A percentile compares a stretch with the other conserved stretches of the same genome.
Conservation (phyloP, 768 basidiomycete species). For the Mycena capillaripes region DNA sequence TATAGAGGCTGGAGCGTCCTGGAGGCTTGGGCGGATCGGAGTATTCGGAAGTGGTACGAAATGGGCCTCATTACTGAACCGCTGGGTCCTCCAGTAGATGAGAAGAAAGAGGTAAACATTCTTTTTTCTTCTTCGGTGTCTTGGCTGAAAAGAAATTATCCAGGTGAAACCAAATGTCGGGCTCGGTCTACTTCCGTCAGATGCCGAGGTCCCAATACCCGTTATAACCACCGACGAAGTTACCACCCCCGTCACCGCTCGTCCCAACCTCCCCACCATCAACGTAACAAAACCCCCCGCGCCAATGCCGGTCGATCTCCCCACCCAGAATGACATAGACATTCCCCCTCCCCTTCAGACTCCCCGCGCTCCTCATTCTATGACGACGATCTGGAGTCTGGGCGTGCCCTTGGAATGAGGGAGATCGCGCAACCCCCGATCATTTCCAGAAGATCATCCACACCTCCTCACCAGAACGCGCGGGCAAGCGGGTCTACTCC, state of each 20-base stretch:
- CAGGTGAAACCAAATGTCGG: constrained; percentile 61
- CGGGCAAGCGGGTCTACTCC: constrained; percentile 25
- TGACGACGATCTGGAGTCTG: constrained; percentile 67
- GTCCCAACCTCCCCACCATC: constrained; percentile 62
- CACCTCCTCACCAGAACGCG: constrained; percentile 17
- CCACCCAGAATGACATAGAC: constrained; percentile 72
- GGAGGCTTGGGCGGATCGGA: constrained; percentile 94
- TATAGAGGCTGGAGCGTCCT: constrained; percentile 94
- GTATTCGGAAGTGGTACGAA: constrained; percentile 89
- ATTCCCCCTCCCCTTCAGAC: constrained; percentile 58
- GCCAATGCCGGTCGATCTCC: constrained; percentile 78
- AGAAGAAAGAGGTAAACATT: constrained; percentile 65
- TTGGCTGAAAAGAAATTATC: not conserved
- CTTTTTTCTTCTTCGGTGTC: constrained; percentile 8
- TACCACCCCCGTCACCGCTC: constrained; percentile 49
- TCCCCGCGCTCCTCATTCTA: constrained; percentile 58
- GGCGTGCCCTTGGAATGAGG: constrained; percentile 56
- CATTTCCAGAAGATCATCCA: constrained; percentile 36
- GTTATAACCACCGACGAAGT: constrained; percentile 62
- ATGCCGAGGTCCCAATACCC: constrained; percentile 74
- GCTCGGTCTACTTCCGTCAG: constrained; percentile 45
- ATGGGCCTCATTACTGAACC: constrained; percentile 76
- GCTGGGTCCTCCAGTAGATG: constrained; percentile 52
- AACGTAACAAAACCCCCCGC: constrained; percentile 79
- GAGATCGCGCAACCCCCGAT: constrained; percentile 47